Conservation (phyloP, 805 yeast species). For the Henningerozyma blattae region DNA sequence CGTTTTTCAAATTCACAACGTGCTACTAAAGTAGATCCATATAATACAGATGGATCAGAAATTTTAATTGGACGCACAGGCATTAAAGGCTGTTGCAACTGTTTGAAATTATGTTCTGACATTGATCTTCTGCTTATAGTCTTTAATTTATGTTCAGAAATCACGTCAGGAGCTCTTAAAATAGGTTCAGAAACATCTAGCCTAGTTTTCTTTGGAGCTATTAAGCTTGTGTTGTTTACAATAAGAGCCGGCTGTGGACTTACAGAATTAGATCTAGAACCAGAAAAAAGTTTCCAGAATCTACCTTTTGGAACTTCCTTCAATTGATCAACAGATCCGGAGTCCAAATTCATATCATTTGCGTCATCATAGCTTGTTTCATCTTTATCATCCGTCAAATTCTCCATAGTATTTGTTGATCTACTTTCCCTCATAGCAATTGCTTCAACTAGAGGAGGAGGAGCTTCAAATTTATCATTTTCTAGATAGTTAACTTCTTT, state of each 20-base stretch:
- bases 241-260: neutral
- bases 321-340: slow-evolving; percentile 14
- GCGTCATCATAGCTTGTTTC: no score
- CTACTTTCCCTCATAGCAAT: no score
- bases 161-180: neutral
- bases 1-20: slow-evolving; percentile 52
- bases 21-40: slow-evolving; percentile 41
- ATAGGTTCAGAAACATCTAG: neutral
- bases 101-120: neutral
- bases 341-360: no score
- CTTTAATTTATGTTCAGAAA: neutral
- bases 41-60: slow-evolving; percentile 1
- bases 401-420: no score
- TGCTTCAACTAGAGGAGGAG: slow-evolving; percentile 1
- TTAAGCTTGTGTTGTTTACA: neutral
- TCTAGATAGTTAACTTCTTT: neutral
- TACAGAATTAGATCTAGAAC: neutral
- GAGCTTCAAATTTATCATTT: neutral
- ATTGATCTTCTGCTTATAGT: no score
- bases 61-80: slow-evolving; percentile 1
- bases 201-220: neutral
- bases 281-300: slow-evolving; percentile 24
- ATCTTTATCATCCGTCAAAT: no score
- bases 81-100: neutral
- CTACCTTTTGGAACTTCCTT: slow-evolving; percentile 20